phyloP scores from a whole-genome alignment of 805 yeast species.

The Kuraishia molischiana region DNA sequence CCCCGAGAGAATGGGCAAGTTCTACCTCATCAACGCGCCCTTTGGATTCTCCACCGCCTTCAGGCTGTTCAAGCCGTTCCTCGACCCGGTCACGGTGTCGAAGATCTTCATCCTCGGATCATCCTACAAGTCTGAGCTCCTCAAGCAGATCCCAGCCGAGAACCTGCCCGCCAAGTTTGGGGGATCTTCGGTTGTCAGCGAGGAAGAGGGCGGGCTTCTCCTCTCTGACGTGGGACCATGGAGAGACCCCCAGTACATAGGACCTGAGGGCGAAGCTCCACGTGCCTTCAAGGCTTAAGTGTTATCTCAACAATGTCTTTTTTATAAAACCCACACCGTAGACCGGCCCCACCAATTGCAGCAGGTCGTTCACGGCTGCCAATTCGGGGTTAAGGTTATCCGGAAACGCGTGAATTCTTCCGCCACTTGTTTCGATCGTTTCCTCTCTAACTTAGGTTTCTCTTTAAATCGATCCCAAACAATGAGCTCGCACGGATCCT shows the following conservation, averaged over 20 bases:
- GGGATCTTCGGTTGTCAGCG: slow-evolving; percentile 60
- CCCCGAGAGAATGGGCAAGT: slow-evolving; percentile 99
- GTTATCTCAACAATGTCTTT: too few relatives aligned
- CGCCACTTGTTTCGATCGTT: too few relatives aligned
- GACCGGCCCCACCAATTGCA: too few relatives aligned
- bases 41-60: slow-evolving; percentile 95
- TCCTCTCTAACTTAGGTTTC: too few relatives aligned
- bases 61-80: slow-evolving; percentile 81
- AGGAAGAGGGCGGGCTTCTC: slow-evolving; percentile 70
- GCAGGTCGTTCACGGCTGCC: too few relatives aligned
- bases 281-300: slow-evolving; percentile 36
- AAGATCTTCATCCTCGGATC: slow-evolving; percentile 85
- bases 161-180: slow-evolving; percentile 91
- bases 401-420: too few relatives aligned
- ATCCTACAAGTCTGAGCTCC: slow-evolving; percentile 68
- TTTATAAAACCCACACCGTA: too few relatives aligned
- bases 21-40: slow-evolving; percentile 92
- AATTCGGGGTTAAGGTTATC: too few relatives aligned
- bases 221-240: slow-evolving; percentile 94
- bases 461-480: not conserved
- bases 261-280: slow-evolving; percentile 95
- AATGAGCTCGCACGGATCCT: not conserved
- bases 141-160: slow-evolving; percentile 88
- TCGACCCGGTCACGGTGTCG: slow-evolving; percentile 95
- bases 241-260: slow-evolving; percentile 83